Base-by-base conservation (phyloP, 2,329 filamentous ascomycete genomes). In the Mollisia scopiformis region DNA sequence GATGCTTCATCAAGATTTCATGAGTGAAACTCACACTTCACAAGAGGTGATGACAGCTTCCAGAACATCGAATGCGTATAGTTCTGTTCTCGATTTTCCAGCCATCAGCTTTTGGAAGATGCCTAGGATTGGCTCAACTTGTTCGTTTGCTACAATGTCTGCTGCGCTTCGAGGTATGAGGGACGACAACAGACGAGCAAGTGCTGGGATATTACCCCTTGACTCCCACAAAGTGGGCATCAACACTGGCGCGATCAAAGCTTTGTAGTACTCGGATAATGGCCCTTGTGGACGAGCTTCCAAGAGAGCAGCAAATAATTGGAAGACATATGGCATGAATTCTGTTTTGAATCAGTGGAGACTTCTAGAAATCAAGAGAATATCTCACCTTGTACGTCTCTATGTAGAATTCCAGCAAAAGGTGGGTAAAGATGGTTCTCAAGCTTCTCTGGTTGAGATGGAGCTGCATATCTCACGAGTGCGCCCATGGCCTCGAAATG, bases 251-350 rank as follows among this genome's bases (percentile, higher is more conserved):
- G 82, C 82, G 43, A 98, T 84, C 49, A 99, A 80, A 6, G 85
- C 84, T 74, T 91, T 88, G 80, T 96, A 97, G 72, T 92, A 90
- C 27, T 87, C 84, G 2, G 93, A 91, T 30, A 98, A 81, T 8
- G 89, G 83, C n/a, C 86, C 89, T 0, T 88, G 84, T 0, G 92
- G 90, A 69, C 95, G 94, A 7, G 90, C 87, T 76, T 98, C 94
- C 2, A 99, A 84, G 14, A 99, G 84, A 55, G 94, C 91, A 2
- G 94, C 92, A 65, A 98, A 91, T 35, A 99, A 85, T 75, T 99
- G 95, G 82, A 99, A 97, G 57, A 98, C 88, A 70, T 98, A 99
- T 5, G 94, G 95, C 72, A 92, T 89, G 73, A 99, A 99, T 77
- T 99, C 95, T 89, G 66, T 16, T 13, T 5, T 13, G 8, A 27